phyloP scores from a whole-genome alignment of 1,139 yeast species.

The Saccharomycopsis crataegensis region DNA sequence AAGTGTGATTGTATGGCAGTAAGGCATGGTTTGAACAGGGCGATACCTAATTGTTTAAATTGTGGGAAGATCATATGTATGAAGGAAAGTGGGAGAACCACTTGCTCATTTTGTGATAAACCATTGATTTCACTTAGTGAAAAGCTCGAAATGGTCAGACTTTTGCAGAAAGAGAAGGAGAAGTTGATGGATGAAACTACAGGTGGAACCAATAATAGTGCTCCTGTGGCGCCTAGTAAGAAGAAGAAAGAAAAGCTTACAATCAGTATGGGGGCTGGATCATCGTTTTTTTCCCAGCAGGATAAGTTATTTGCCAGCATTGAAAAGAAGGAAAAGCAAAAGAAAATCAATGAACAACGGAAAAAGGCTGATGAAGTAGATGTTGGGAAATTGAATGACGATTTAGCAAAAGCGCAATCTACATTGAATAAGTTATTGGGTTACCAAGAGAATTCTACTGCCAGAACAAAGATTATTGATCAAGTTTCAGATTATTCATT shows the following conservation, averaged over 20 bases:
- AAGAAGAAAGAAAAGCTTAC: slow-evolving; percentile 38
- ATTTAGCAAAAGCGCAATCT: slow-evolving; percentile 59
- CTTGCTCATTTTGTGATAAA: slow-evolving; percentile 77
- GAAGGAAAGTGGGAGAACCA: slow-evolving; percentile 78
- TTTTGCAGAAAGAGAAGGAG: slow-evolving; percentile 44
- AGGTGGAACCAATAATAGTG: slow-evolving; percentile 13
- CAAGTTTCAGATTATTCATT: slow-evolving; percentile 83
- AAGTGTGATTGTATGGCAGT: slow-evolving; percentile 78
- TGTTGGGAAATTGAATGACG: slow-evolving; percentile 30
- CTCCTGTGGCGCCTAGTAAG: slow-evolving; percentile 15
- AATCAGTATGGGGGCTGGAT: slow-evolving; percentile 42
- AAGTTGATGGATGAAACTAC: slow-evolving; percentile 26
- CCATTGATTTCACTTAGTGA: slow-evolving; percentile 59
- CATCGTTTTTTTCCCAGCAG: slow-evolving; percentile 61
- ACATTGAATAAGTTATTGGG: slow-evolving; percentile 64
- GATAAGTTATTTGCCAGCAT: slow-evolving; percentile 53
- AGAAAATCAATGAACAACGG: slow-evolving; percentile 26
- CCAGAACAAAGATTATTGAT: slow-evolving; percentile 86
- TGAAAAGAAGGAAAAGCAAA: slow-evolving; percentile 29
- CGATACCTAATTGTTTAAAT: slow-evolving; percentile 87
- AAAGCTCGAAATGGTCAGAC: slow-evolving; percentile 45
- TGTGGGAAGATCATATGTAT: slow-evolving; percentile 93
- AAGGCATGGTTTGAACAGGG: slow-evolving; percentile 78
- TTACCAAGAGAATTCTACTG: slow-evolving; percentile 82
- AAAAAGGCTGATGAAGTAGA: slow-evolving; percentile 25